Conservation (phyloP, 73 alveolate species). For the Uronychia setigera region DNA sequence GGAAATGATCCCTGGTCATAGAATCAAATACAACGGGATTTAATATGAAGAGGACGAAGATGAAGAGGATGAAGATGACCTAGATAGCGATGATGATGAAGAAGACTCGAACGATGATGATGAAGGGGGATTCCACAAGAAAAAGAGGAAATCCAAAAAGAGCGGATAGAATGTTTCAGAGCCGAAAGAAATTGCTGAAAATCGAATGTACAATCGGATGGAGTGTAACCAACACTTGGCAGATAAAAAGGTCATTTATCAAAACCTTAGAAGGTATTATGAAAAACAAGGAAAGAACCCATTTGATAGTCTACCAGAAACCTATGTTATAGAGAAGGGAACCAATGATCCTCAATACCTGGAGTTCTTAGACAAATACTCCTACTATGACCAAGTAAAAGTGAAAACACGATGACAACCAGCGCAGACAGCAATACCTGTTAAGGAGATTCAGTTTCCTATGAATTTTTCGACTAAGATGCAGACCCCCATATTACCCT, state of each 20-base stretch:
- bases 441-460: neutral
- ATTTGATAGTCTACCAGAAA: neutral
- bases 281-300: conserved; percentile 3
- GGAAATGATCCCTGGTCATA: conserved; percentile 7
- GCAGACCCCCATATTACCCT: neutral
- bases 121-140: neutral
- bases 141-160: neutral
- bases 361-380: neutral
- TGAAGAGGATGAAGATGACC: conserved; percentile 32
- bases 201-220: neutral
- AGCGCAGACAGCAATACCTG: neutral
- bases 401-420: neutral
- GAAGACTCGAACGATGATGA: too few relatives aligned
- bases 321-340: neutral
- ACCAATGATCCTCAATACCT: neutral
- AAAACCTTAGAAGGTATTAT: neutral
- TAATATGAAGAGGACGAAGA: conserved; percentile 5
- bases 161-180: too few relatives aligned
- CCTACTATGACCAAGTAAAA: neutral
- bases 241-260: neutral
- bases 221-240: neutral
- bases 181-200: neutral
- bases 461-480: neutral
- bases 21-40: neutral
- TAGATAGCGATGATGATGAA: too few relatives aligned